Base-by-base conservation (phyloP, 2,329 filamentous ascomycete species). In the Exophiala phaeomuriformis region DNA sequence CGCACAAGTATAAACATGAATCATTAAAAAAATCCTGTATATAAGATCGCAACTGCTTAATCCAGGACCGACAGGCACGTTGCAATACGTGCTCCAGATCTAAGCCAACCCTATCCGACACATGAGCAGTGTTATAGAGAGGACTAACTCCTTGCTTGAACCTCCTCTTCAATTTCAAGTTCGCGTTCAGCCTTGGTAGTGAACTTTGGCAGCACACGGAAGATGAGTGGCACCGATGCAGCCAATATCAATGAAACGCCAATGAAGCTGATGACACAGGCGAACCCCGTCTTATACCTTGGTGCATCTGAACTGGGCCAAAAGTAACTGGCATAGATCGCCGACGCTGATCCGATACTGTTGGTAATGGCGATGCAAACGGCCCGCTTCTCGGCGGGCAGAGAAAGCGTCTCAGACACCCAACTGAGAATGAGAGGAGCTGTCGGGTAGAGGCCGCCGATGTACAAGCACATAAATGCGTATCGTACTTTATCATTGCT, bases 301-400 rank as follows among this genome's bases (percentile, higher is more conserved):
- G 70, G 70, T 3, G 63, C 66, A 45, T 69, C 68, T 10, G 60
- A 64, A 5, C 27, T 51, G 10, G 78, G 77, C 62, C 87, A 88
- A 75, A 86, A 78, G 62, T 84, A 85, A 53, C 74, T 77, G 0
- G 82, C 81, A 64, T 85, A 90, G 59, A 90, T 89, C 41, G 78
- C 82, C 35, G 80, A 81, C 4, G 77, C 74, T 65, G 90, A 88
- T 19, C 78, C 80, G 4, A 88, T 75, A 1, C 83, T 82, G 65
- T 91, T 91, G 68, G 90, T 88, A 57, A 85, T 82, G 1, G 86
- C 87, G 4, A 90, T 67, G 0, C 84, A 85, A 0, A 84, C 81
- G 2, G 82, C 82, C 56, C 85, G 79, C 71, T 90, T 90, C 2
- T 85, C 83, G 0, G 86, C 84, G 2, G 87, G 87, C 4, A 86